phyloP scores from a whole-genome alignment of 257 asterid species.

The Solanum bukasovii region DNA sequence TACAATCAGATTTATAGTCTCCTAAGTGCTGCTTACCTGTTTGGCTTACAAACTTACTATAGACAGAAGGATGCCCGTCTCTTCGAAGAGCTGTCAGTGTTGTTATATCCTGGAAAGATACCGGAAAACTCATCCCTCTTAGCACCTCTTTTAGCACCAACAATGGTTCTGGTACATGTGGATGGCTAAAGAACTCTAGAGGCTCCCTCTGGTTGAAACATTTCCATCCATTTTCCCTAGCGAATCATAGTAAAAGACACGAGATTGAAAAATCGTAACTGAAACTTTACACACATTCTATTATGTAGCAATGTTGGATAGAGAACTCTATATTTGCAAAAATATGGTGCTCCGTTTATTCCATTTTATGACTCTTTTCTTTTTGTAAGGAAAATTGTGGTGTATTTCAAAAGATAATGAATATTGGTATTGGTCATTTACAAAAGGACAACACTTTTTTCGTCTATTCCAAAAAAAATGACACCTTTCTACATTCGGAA shows the following conservation, averaged over 20 bases:
- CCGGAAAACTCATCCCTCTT: constrained; percentile 53
- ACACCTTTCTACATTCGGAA: background rate
- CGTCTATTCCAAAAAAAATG: background rate
- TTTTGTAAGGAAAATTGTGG: too few relatives aligned
- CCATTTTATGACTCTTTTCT: background rate
- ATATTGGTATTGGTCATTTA: too few relatives aligned
- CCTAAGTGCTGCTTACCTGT: constrained; percentile 29
- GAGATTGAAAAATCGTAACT: background rate
- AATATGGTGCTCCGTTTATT: background rate
- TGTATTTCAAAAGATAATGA: too few relatives aligned
- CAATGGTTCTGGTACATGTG: constrained; percentile 39
- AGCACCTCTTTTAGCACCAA: constrained; percentile 41
- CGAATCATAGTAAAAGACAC: background rate
- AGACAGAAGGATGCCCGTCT: constrained; percentile 92
- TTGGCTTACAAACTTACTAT: constrained; percentile 35
- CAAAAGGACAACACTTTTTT: background rate
- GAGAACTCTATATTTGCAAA: background rate
- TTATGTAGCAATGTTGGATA: background rate
- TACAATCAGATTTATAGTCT: constrained; percentile 52
- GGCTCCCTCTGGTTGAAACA: constrained; percentile 61
- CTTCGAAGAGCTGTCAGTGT: constrained; percentile 47
- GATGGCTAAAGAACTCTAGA: constrained; percentile 26
- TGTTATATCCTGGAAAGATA: constrained; percentile 56
- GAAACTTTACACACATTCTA: background rate
- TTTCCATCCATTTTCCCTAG: constrained; percentile 64